Percentiles rank a stretch among this genome's conserved stretches.
These are phyloP conservation scores for Leccinum uliginosum DNA, from an alignment of 768 basidiomycete species.

Conservation along the genomic window DNA sequence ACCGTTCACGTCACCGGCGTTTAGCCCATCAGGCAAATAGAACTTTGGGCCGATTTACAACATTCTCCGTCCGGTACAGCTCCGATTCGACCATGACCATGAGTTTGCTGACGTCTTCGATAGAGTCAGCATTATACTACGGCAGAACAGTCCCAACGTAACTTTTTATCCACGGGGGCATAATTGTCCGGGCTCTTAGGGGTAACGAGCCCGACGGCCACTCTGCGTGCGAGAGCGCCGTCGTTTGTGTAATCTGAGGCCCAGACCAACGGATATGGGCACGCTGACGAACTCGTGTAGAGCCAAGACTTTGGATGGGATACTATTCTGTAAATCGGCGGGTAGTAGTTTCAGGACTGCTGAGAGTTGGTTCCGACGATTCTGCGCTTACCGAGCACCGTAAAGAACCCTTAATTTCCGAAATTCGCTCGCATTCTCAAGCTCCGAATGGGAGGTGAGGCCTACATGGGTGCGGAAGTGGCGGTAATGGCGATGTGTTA, in stretches of 20 bases:
- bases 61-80: slow-evolving; percentile 37
- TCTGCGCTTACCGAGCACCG: no score
- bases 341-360: no score
- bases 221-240: slow-evolving; percentile 18
- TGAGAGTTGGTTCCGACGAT: no score
- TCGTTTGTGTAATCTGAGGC: slow-evolving; percentile 58
- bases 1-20: not conserved
- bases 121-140: slow-evolving; percentile 43
- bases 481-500: no score
- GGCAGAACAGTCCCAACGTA: slow-evolving; percentile 53
- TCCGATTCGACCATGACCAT: slow-evolving; percentile 31
- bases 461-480: no score
- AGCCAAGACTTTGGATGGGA: not conserved
- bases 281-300: not conserved
- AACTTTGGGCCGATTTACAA: slow-evolving; percentile 32
- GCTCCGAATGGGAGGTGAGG: no score
- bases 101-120: slow-evolving; percentile 41
- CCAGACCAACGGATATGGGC: slow-evolving; percentile 41
- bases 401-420: no score
- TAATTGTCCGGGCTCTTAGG: slow-evolving; percentile 48
- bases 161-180: slow-evolving; percentile 47
- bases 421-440: no score
- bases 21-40: not conserved
- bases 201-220: slow-evolving; percentile 54
- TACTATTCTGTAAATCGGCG: no score